Conservation (phyloP, 805 yeast species). For the Saccharomycodes ludwigii region DNA sequence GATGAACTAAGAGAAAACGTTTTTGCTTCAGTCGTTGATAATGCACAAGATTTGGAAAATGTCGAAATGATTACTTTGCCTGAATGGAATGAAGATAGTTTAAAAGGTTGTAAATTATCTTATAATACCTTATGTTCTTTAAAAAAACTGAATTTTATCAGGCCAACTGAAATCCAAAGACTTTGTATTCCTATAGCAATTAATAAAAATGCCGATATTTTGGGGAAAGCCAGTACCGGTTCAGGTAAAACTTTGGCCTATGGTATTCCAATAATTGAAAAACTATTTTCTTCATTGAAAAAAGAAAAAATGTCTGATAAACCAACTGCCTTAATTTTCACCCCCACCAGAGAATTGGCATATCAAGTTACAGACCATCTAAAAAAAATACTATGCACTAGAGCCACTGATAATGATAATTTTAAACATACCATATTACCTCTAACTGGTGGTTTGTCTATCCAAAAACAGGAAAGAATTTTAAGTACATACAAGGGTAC, state of each 20-base stretch:
- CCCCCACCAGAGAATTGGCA: conserved; percentile 95
- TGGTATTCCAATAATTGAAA: conserved; percentile 83
- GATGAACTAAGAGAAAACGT: conserved; percentile 18
- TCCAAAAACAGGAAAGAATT: conserved; percentile 83
- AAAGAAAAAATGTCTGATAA: conserved; percentile 13
- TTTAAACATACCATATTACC: conserved; percentile 43
- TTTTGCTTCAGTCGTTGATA: conserved; percentile 13
- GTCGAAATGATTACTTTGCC: conserved; percentile 38
- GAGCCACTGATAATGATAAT: too few relatives aligned
- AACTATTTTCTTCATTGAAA: conserved; percentile 24
- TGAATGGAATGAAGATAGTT: conserved; percentile 44
- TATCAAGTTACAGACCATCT: conserved; percentile 85
- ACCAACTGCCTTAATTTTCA: conserved; percentile 71
- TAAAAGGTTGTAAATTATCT: conserved; percentile 31
- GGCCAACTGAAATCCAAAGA: conserved; percentile 80
- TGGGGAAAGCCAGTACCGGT: conserved; percentile 96
- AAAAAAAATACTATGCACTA: conserved; percentile 32
- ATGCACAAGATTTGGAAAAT: conserved; percentile 17
- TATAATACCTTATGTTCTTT: conserved; percentile 52
- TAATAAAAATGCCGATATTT: conserved; percentile 56
- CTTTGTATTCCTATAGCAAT: conserved; percentile 63
- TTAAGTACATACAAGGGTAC: conserved; percentile 50
- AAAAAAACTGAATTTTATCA: conserved; percentile 38
- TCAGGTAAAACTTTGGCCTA: conserved; percentile 96
- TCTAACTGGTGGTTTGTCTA: conserved; percentile 89